Evolutionary conservation across 2,329 filamentous ascomycete species (phyloP).

Genomic region (Epichloe elymi): DNA sequence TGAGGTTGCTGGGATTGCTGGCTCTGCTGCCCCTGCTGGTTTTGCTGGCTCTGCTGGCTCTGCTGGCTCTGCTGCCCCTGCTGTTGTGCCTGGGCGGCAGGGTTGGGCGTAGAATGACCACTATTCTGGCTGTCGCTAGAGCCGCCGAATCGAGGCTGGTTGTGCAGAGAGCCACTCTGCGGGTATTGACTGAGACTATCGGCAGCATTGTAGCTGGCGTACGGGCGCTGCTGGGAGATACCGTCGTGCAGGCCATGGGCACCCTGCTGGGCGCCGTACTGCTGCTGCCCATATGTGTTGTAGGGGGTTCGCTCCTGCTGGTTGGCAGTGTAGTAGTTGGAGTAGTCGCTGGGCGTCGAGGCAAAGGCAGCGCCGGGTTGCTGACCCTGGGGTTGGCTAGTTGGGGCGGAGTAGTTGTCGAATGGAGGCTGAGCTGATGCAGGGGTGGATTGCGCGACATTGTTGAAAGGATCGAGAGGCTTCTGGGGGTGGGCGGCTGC

Average conservation of each 20-base stretch:
- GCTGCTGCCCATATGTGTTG: constrained; percentile 60
- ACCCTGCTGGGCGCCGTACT: constrained; percentile 42
- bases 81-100: constrained; percentile 44
- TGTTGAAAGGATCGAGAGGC: constrained; percentile 70
- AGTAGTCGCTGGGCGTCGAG: constrained; percentile 66
- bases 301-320: constrained; percentile 61
- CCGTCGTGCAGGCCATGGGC: constrained; percentile 62
- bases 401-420: constrained; percentile 47
- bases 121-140: constrained; percentile 65
- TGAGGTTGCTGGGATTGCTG: constrained; percentile 18
- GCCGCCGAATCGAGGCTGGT: constrained; percentile 45
- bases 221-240: constrained; percentile 58
- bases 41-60: constrained; percentile 20
- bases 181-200: constrained; percentile 57
- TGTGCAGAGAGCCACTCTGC: constrained; percentile 49
- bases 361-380: constrained; percentile 55
- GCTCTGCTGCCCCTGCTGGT: constrained; percentile 7
- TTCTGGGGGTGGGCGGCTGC: constrained; percentile 50
- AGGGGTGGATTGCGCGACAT: constrained; percentile 45
- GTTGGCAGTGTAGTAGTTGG: constrained; percentile 73
- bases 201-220: constrained; percentile 58
- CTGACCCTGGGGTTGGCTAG: constrained; percentile 43
- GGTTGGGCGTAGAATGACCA: constrained; percentile 83
- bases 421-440: constrained; percentile 38
- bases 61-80: constrained; percentile 27